Evolutionary conservation across 2,329 filamentous ascomycete genomes (phyloP).

Genomic region (Onygenales sp.): DNA sequence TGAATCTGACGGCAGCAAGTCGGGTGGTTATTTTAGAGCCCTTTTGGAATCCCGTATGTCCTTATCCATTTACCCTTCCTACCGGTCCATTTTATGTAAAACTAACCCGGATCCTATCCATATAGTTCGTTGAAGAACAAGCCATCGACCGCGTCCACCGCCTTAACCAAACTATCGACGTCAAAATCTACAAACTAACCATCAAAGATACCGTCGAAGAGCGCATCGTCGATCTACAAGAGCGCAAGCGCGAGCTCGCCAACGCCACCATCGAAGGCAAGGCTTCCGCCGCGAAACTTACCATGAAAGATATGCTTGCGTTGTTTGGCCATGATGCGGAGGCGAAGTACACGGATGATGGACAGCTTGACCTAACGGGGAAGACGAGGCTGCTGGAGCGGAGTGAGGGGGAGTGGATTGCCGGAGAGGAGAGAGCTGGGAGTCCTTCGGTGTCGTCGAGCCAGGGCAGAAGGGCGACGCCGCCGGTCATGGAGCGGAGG

Average conservation of each 20-base stretch:
- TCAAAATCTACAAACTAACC: conserved; percentile 90
- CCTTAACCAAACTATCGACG: conserved; percentile 92
- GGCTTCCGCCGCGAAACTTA: conserved; percentile 68
- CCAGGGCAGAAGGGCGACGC: conserved; percentile 10
- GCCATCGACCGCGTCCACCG: conserved; percentile 97
- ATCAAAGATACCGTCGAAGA: conserved; percentile 82
- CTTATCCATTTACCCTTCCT: neutral
- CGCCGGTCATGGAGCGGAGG: conserved; percentile 12
- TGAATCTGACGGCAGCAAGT: conserved; percentile 89
- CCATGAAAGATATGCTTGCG: conserved; percentile 85
- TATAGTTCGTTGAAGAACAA: conserved; percentile 93
- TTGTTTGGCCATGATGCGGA: conserved; percentile 69
- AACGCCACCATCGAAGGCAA: conserved; percentile 80
- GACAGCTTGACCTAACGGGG: conserved; percentile 21
- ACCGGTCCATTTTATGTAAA: conserved; percentile 7
- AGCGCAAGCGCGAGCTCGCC: conserved; percentile 87
- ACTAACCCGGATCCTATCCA: conserved; percentile 10
- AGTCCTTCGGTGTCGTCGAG: conserved; percentile 10
- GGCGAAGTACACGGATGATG: conserved; percentile 33
- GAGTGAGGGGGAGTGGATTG: conserved; percentile 13
- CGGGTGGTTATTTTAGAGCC: conserved; percentile 92
- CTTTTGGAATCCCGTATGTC: conserved; percentile 86
- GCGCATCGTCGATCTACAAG: conserved; percentile 86
- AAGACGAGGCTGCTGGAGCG: conserved; percentile 22
- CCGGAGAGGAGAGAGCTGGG: conserved; percentile 9